Evolutionary conservation across 2,329 filamentous ascomycete species (phyloP).

Genomic region (Zasmidium cellare): DNA sequence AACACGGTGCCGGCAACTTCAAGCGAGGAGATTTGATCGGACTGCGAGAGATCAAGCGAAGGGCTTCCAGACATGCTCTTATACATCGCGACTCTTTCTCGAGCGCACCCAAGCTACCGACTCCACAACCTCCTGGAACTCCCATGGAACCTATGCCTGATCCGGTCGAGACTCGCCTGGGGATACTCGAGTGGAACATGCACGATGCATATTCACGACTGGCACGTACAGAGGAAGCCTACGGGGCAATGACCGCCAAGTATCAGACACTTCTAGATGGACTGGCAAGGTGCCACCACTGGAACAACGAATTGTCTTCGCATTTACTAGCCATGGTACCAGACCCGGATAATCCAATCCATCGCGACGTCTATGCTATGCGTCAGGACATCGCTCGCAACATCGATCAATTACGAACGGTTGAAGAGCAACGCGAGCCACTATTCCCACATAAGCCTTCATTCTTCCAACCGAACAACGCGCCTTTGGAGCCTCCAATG

Average conservation of each 20-base stretch:
- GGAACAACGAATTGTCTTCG: conserved; percentile 81
- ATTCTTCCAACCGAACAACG: conserved; percentile 38
- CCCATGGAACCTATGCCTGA: conserved; percentile 67
- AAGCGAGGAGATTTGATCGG: conserved; percentile 91
- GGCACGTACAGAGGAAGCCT: conserved; percentile 78
- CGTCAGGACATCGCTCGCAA: conserved; percentile 65
- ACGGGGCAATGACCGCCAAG: conserved; percentile 75
- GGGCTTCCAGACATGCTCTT: conserved; percentile 87
- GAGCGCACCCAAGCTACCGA: conserved; percentile 65
- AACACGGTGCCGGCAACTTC: conserved; percentile 95
- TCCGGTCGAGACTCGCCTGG: conserved; percentile 71
- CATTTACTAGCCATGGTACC: conserved; percentile 73
- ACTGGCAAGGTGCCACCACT: conserved; percentile 71
- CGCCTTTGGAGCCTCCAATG: conserved; percentile 26
- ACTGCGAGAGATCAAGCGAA: conserved; percentile 89
- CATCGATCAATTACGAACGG: conserved; percentile 56
- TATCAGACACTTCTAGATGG: conserved; percentile 82
- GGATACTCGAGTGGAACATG: conserved; percentile 74
- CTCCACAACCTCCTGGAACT: conserved; percentile 74
- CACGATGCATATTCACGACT: conserved; percentile 78
- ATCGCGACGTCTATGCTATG: conserved; percentile 69
- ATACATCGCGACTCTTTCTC: conserved; percentile 90
- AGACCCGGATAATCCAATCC: conserved; percentile 71
- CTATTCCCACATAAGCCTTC: conserved; percentile 37
- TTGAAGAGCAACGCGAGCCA: conserved; percentile 65